Conservation (phyloP, 495 filamentous ascomycete species). For the Glutinoglossum americanum region DNA sequence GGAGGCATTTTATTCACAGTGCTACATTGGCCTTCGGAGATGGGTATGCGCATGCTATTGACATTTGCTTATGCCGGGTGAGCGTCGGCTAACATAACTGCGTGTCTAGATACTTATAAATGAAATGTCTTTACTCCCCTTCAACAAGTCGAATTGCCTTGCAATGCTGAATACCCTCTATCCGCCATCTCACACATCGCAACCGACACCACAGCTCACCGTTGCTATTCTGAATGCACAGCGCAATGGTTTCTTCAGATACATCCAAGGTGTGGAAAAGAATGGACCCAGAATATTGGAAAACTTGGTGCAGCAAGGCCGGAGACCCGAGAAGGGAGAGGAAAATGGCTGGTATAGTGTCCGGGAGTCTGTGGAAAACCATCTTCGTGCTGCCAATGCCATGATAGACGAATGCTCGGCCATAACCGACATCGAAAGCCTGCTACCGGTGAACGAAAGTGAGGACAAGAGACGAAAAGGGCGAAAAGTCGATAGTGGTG, state of each 20-base stretch:
- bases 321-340: slow-evolving; percentile 20
- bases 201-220: slow-evolving; percentile 33
- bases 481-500: slow-evolving; percentile 41
- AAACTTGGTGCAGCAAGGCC: slow-evolving; percentile 31
- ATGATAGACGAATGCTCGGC: slow-evolving; percentile 37
- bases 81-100: neutral
- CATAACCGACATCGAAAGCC: slow-evolving; percentile 25
- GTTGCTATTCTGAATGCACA: slow-evolving; percentile 30
- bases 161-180: slow-evolving; percentile 65
- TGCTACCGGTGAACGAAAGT: slow-evolving; percentile 16
- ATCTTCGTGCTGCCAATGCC: slow-evolving; percentile 34
- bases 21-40: slow-evolving; percentile 44
- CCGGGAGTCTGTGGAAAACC: slow-evolving; percentile 33
- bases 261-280: slow-evolving; percentile 37
- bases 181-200: slow-evolving; percentile 26
- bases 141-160: slow-evolving; percentile 47
- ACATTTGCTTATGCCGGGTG: neutral
- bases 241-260: slow-evolving; percentile 43
- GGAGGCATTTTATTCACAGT: slow-evolving; percentile 39
- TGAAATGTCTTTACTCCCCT: slow-evolving; percentile 41
- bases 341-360: slow-evolving; percentile 35
- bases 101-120: slow-evolving; percentile 38
- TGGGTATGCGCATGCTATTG: slow-evolving; percentile 30
- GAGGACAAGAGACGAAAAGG: slow-evolving; percentile 18
- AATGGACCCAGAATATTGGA: slow-evolving; percentile 34